Conservation (phyloP, 2,329 filamentous ascomycete species). For the Aureobasidium sp. region DNA sequence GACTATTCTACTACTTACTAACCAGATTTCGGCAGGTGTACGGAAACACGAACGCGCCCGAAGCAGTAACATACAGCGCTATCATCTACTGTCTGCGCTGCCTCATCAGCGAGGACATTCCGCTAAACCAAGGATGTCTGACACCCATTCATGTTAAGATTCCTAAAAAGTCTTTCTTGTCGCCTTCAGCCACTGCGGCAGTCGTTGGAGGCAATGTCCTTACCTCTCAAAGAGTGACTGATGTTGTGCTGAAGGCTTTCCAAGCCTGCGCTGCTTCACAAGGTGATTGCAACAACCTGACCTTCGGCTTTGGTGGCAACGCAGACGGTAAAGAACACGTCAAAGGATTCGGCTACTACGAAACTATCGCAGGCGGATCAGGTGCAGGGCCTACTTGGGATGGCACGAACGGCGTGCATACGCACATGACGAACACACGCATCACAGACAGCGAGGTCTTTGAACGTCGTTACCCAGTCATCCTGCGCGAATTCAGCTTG, state of each 20-base stretch:
- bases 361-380: slow-evolving; percentile 72
- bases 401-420: slow-evolving; percentile 70
- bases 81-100: slow-evolving; percentile 82
- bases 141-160: slow-evolving; percentile 66
- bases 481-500: slow-evolving; percentile 64
- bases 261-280: slow-evolving; percentile 70
- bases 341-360: slow-evolving; percentile 81
- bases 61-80: slow-evolving; percentile 74
- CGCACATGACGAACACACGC: slow-evolving; percentile 79
- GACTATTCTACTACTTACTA: neutral
- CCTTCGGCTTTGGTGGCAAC: slow-evolving; percentile 62
- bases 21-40: slow-evolving; percentile 44
- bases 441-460: slow-evolving; percentile 78
- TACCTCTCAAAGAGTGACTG: slow-evolving; percentile 70
- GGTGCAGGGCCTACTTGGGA: slow-evolving; percentile 68
- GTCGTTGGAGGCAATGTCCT: slow-evolving; percentile 80
- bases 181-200: slow-evolving; percentile 67
- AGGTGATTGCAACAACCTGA: slow-evolving; percentile 78
- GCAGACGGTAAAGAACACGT: slow-evolving; percentile 50
- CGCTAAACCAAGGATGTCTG: slow-evolving; percentile 78
- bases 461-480: slow-evolving; percentile 67
- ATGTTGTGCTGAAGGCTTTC: slow-evolving; percentile 77
- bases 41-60: slow-evolving; percentile 64
- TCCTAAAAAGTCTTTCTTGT: slow-evolving; percentile 62
- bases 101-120: slow-evolving; percentile 72